A percentile compares a stretch with the other conserved stretches of the same genome.
Conservation (phyloP, 129 eudicot species). For the Artemisia tridentata region DNA sequence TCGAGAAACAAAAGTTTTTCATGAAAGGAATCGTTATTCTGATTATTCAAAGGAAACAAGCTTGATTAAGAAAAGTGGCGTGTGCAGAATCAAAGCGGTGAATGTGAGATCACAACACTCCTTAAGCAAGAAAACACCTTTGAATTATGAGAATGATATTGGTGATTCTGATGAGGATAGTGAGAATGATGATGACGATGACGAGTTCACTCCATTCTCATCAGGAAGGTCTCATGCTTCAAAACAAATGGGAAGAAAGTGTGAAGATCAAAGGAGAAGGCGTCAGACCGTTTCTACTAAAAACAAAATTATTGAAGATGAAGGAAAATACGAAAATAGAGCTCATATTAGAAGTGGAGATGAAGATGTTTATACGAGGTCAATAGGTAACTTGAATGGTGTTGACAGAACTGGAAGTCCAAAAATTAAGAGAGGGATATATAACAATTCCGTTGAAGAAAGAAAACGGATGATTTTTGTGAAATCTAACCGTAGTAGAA, state of each 20-base stretch:
- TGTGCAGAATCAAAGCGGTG: conserved; percentile 4
- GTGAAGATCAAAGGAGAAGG: conserved; percentile 9
- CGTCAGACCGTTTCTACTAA: conserved; percentile 3
- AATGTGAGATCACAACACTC: conserved; percentile 11
- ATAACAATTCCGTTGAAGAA: too few species aligned
- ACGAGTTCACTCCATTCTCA: conserved; percentile 12
- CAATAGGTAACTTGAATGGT: too few species aligned
- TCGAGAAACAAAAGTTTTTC: conserved; percentile 4
- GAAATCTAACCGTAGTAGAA: neutral
- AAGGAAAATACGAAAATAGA: conserved; percentile 27
- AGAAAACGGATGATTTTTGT: neutral
- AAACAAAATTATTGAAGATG: conserved; percentile 16
- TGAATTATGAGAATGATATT: neutral
- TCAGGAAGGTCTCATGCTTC: conserved; percentile 9
- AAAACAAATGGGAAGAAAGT: conserved; percentile 8
- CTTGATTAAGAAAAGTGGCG: neutral
- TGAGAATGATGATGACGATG: conserved; percentile 17
- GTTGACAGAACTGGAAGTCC: too few species aligned
- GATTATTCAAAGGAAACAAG: conserved; percentile 9
- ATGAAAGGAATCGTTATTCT: conserved; percentile 7
- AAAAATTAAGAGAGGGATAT: too few species aligned
- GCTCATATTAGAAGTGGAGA: too few species aligned
- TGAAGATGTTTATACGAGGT: too few species aligned
- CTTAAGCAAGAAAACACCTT: conserved; percentile 14
- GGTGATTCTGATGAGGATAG: conserved; percentile 18